Evolutionary conservation across 352 stramenopile genomes (phyloP), one percentile per base, ranked within the genome.

Genomic region (Pythium myriotylum): DNA sequence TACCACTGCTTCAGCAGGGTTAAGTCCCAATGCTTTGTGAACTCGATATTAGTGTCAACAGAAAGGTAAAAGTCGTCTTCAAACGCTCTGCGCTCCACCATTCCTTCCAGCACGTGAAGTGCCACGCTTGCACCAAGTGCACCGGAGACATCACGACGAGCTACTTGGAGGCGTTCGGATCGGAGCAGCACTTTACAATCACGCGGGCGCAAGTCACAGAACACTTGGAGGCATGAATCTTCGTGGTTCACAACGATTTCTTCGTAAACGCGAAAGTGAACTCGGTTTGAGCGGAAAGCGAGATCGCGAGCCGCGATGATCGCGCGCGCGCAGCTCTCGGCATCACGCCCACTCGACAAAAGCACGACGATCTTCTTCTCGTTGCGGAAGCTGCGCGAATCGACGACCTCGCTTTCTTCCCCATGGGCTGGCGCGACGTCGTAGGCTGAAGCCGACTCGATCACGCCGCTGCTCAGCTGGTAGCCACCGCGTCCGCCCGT

Each of bases 1-100:
- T 91, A 86, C 87, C 87, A 95, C 66, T 94, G 76, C 59, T 90
- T 81, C 1, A 95, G 68, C 42, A 95, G 61, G 24, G 74, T 27
- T 16, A 88, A 60, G 51, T 95, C 87, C 87, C 87, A 95, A 43
- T 84, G 61, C 54, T 81, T 59, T 23, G 72, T 89, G 58, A 94
- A 91, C 47, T 84, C 73, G 41, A 91, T 68, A 8, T 77, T 65
- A 23, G 81, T 52, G 46, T 92, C 83, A 13, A 92, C 68, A 1
- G 85, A 92, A 17, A 94, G 61, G 55, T 94, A 94, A 58, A 92
- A 95, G 20, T 88, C 67, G 23, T 72, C 66, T 14, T 52, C 19
- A 27, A 66, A 70, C 39, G 55, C 58, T 58, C 60, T 73, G 52
- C 20, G 37, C 3, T 74, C 48, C 20, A 95, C 72, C 77, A 92